Evolutionary conservation across 2,329 filamentous ascomycete species (phyloP).

Genomic region (Fusarium denticulatum): DNA sequence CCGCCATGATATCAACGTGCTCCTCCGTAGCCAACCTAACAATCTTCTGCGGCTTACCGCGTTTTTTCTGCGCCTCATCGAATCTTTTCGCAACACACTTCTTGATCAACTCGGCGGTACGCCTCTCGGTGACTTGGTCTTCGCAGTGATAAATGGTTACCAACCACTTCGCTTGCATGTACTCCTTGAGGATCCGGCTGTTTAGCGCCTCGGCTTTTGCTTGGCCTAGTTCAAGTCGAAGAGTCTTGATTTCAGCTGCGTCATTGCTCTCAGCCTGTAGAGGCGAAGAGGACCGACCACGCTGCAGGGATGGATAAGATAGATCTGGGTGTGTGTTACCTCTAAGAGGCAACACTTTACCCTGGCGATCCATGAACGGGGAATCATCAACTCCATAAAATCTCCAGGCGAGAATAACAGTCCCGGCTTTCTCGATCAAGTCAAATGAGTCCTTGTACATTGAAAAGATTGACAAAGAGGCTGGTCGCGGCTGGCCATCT

Average conservation of each 20-base stretch:
- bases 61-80: not conserved
- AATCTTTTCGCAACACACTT: not conserved
- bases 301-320: not conserved
- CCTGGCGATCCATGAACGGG: not conserved
- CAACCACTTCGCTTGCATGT: not conserved
- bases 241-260: not conserved
- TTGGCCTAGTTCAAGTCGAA: accelerated
- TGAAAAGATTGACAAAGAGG: not conserved
- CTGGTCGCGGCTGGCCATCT: not conserved
- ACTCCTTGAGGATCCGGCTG: not conserved
- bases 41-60: not conserved
- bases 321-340: not conserved
- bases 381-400: not conserved
- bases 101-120: accelerated
- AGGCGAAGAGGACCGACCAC: not conserved
- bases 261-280: accelerated
- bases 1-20: not conserved
- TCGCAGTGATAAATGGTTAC: not conserved
- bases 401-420: not conserved
- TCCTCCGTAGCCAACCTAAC: not conserved
- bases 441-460: not conserved
- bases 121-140: not conserved
- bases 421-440: not conserved
- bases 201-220: not conserved
- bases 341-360: not conserved